These are phyloP conservation scores for Apiospora pterosperma DNA, from an alignment of 2,329 filamentous ascomycete genomes.

Conservation along the genomic window DNA sequence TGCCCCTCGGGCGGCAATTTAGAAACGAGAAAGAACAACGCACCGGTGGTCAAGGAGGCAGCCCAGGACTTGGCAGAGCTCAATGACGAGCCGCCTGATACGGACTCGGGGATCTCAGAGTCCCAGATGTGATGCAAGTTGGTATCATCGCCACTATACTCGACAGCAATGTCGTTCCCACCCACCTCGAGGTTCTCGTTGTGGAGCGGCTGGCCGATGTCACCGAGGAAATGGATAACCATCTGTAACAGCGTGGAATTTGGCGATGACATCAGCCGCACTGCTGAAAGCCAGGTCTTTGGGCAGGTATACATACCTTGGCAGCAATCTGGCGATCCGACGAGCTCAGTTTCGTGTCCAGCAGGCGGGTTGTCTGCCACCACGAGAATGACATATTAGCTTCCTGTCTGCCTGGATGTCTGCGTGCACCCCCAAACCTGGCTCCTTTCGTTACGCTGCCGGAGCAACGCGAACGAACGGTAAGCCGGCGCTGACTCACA, in stretches of 20 bases:
- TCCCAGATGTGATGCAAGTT: constrained; percentile 64
- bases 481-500: neutral
- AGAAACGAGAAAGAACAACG: neutral
- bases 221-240: constrained; percentile 45
- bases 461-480: too few relatives aligned
- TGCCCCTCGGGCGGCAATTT: neutral
- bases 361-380: constrained; percentile 22
- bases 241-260: constrained; percentile 15
- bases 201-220: constrained; percentile 54
- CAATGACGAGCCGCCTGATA: constrained; percentile 32
- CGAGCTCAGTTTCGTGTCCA: constrained; percentile 21
- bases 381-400: neutral
- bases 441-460: neutral
- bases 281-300: constrained; percentile 1
- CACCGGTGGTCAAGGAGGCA: constrained; percentile 28
- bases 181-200: constrained; percentile 49
- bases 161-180: constrained; percentile 54
- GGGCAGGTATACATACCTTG: constrained; percentile 27
- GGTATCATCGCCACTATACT: constrained; percentile 45
- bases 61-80: constrained; percentile 37
- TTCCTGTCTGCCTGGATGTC: neutral
- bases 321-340: constrained; percentile 32
- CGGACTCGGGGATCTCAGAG: constrained; percentile 49
- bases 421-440: neutral
- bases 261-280: neutral